phyloP scores from a whole-genome alignment of 2,329 filamentous ascomycete species.

The Pyricularia grisea region DNA sequence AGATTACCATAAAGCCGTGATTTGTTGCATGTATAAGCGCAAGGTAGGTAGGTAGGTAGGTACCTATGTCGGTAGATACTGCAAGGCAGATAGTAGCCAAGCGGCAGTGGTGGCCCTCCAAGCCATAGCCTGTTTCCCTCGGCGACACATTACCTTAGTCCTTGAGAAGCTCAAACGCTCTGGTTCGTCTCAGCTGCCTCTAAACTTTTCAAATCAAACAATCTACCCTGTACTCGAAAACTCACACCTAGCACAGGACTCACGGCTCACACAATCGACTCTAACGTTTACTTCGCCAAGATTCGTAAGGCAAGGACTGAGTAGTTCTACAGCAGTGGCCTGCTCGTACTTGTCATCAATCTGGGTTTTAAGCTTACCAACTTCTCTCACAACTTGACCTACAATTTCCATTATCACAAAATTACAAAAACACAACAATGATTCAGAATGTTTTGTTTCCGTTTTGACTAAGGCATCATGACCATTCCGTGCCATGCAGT shows the following conservation, averaged over 20 bases:
- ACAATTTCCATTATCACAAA: background rate
- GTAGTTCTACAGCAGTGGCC: no score
- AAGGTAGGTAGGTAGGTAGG: background rate
- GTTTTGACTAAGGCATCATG: conserved; percentile 1
- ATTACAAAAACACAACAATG: background rate
- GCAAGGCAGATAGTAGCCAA: background rate
- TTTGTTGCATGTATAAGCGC: background rate
- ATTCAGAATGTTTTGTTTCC: conserved; percentile 1
- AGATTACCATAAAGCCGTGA: background rate
- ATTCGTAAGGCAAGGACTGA: no score
- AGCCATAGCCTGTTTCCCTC: background rate
- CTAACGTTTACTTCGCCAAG: no score
- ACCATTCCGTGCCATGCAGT: background rate
- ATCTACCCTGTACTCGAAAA: background rate
- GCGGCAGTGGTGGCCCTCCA: background rate
- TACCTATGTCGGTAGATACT: background rate
- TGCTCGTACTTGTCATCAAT: no score
- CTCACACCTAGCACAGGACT: no score
- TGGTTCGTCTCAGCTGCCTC: background rate
- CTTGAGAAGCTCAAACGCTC: background rate
- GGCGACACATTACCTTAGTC: background rate
- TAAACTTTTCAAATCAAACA: background rate
- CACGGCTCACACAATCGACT: no score
- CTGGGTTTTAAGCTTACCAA: no score
- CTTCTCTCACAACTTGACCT: no score